Base-by-base conservation (phyloP, 768 basidiomycete species). In the Botryobasidium botryosum region DNA sequence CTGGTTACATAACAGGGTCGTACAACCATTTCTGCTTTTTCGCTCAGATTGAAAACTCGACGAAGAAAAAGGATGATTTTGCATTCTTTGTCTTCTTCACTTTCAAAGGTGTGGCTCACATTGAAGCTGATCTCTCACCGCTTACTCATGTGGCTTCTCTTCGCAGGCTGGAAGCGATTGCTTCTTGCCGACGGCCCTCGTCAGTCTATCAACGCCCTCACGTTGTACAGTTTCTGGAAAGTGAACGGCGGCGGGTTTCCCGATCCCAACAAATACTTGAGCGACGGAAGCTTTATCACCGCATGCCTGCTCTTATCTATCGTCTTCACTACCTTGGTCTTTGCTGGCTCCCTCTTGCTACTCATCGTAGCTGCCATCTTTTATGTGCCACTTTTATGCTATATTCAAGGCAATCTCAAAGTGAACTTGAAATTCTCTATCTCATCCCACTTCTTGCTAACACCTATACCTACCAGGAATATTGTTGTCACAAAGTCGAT, bases 81-180 rank as follows among this genome's bases (percentile, higher is more conserved):
- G 91, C 92, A 27, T 97, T 97, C 70, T 99, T 94, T 62, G 75
- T 97, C 57, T 99, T 97, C 75, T 99, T 99, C 64, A 83, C 82
- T 1, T 97, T 99, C 73, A 99, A 99, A 70, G 92, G 92, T 85
- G 49, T 44, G 77, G 66, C 17, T 5, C 18, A 10, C 40, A 17
- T 50, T 5, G 28, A 33, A 37, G 26, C 39, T 17, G 38, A n/a
- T 43, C 32, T 12, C 32, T 10, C 32, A 38, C 28, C 23, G 29
- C 37, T 37, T 35, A 20, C 20, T 17, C 13, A 23, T 44, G 21
- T 25, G 21, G 15, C 6, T 15, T 23, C n/a, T 4, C 35, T 20
- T 50, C 31, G 23, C 57, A 84, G 81, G 75, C 57, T 87, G 84
- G 84, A 87, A 87, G 62, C 75, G 79, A n/a, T 61, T 88, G 7